Evolutionary conservation across 2,329 filamentous ascomycete genomes (phyloP), one percentile per base, ranked within the genome.

Genomic region (Penicillium corylophilum): DNA sequence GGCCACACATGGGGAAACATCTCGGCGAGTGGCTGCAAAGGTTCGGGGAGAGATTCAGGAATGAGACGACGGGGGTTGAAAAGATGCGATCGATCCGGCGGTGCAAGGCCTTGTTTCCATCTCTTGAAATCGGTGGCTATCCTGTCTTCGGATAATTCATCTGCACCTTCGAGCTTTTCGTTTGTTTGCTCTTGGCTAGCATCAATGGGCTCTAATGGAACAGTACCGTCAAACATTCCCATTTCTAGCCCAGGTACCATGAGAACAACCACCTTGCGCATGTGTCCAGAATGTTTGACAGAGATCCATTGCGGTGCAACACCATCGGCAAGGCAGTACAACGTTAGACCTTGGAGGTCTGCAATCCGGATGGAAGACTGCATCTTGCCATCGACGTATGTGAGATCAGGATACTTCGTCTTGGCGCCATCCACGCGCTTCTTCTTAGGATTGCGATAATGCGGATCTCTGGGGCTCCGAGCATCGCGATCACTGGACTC

Each of bases 181-280:
- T 16, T 6, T 8, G 26, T 23, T 5, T 55, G 50, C 23, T 43
- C 23, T 13, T 39, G 49, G 9, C 54, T 51, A n/a, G 16, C 20
- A 4, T 53, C 12, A 15, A 50, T 48, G 20, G 74, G 67, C 39
- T 78, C 76, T 28, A 69, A 54, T 23, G 71, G 59, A 29, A 82
- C 72, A 3, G 72, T 75, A 31, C 82, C 79, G 69, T 88, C 83
- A 74, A 97, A 95, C 88, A 97, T 94, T 56, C 85, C 88, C 64
- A 90, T 83, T 67, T 97, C 93, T 22, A 99, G 75, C 0, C 94
- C 94, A 10, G 94, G 94, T 10, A 96, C 85, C 88, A 96, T 93
- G 59, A 99, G 76, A 36, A 89, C 83, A 26, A 97, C 92, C 26
- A 95, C 87, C 73, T 94, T 95, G 50, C 75, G 74, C 36, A 86